Conservation (phyloP, 306 rosid genomes). For the Gynostemma pentaphyllum region DNA sequence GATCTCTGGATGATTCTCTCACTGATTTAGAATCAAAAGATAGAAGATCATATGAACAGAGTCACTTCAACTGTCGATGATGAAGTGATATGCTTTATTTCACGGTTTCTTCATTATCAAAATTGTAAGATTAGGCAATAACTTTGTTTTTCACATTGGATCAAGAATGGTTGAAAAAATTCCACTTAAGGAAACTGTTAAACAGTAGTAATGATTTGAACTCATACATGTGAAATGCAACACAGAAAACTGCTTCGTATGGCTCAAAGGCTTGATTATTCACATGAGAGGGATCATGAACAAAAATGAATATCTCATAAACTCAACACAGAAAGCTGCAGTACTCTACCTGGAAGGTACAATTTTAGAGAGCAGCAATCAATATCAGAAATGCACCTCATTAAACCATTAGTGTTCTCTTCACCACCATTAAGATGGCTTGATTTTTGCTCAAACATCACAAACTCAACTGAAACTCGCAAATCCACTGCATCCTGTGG, state of each 20-base stretch:
- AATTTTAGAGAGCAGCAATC: slow-evolving; percentile 61
- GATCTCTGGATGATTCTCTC: neutral
- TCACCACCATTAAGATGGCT: slow-evolving; percentile 38
- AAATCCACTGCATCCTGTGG: slow-evolving; percentile 52
- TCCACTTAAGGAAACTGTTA: neutral
- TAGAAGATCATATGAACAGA: neutral
- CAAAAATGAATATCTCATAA: neutral
- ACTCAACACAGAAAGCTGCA: too few relatives aligned
- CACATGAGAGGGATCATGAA: neutral
- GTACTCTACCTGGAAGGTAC: slow-evolving; percentile 41
- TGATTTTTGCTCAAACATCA: slow-evolving; percentile 51
- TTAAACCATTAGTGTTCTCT: slow-evolving; percentile 35
- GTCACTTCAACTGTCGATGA: neutral
- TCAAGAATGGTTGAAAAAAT: neutral
- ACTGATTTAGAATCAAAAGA: neutral
- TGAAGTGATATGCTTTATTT: neutral
- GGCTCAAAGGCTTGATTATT: too few relatives aligned
- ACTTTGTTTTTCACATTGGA: neutral
- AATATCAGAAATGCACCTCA: slow-evolving; percentile 39
- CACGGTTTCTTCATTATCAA: neutral
- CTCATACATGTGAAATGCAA: neutral
- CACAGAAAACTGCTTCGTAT: too few relatives aligned
- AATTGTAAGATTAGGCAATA: neutral
- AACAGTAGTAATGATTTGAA: neutral
- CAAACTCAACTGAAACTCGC: slow-evolving; percentile 65